These are phyloP conservation scores for Pseudovirgaria hyperparasitica DNA, from an alignment of 2,329 filamentous ascomycete genomes.

Conservation along the genomic window DNA sequence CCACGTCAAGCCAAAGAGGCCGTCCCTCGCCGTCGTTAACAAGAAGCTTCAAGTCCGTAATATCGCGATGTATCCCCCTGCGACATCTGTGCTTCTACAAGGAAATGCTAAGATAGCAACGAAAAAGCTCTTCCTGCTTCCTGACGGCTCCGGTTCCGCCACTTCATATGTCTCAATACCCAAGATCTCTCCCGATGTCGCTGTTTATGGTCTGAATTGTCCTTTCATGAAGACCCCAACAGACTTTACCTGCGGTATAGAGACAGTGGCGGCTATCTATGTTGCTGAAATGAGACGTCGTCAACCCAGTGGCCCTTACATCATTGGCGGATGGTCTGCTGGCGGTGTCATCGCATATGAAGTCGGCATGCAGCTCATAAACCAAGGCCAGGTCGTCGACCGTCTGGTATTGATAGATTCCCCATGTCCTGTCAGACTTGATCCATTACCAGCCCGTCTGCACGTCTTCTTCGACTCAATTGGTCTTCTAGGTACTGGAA, in stretches of 20 bases:
- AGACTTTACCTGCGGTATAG: conserved; percentile 52
- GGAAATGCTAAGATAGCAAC: conserved; percentile 43
- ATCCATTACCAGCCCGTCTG: conserved; percentile 40
- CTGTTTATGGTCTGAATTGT: conserved; percentile 48
- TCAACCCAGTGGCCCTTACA: conserved; percentile 50
- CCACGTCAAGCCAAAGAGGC: conserved; percentile 10
- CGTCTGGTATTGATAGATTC: conserved; percentile 41
- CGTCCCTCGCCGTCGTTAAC: conserved; percentile 36
- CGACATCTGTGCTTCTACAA: conserved; percentile 44
- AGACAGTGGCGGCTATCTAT: conserved; percentile 52
- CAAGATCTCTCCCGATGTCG: conserved; percentile 38
- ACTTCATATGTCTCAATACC: conserved; percentile 55
- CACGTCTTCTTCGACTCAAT: conserved; percentile 63
- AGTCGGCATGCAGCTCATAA: conserved; percentile 35
- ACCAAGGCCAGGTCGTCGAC: conserved; percentile 35
- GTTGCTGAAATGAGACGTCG: conserved; percentile 58
- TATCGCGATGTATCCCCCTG: conserved; percentile 31
- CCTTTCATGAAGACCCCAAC: conserved; percentile 59
- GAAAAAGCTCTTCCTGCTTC: conserved; percentile 41
- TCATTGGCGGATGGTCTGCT: conserved; percentile 43
- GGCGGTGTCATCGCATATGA: conserved; percentile 43
- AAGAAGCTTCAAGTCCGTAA: conserved; percentile 30
- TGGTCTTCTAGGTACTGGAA: conserved; percentile 54
- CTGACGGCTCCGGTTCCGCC: conserved; percentile 44
- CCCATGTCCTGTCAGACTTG: conserved; percentile 39